Evolutionary conservation across 164 flowering plant genomes (phyloP), one percentile per base, ranked within the genome.

Genomic region (Vitis amurensis): DNA sequence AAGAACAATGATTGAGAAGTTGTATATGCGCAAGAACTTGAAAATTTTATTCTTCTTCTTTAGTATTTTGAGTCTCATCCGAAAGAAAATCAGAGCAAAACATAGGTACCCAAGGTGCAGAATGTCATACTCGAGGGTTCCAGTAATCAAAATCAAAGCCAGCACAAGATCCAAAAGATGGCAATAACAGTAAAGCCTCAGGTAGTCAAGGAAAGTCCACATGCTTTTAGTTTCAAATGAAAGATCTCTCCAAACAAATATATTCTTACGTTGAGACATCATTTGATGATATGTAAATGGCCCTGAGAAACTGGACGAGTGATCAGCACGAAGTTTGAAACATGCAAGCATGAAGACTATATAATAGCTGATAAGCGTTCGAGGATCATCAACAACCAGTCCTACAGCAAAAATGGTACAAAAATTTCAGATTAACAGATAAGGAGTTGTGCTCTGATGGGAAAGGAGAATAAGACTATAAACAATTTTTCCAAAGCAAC

Each of bases 41-140:
- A 93, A 96, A 69, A 92, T 84, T 69, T 78, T 80, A 76, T 96
- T 93, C 76, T 81, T 93, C 83, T 89, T 96, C 84, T 92, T 92
- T 29, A 96, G 77, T 71, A 96, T 96, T 64, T 86, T 83, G 58
- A 82, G 89, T 80, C 99, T 88, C 88, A 92, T 84, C 50, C 99
- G 90, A 75, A 90, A 91, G 79, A 92, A 96, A 47, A 91, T 85
- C 64, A 96, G 84, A 59, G 99, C 98, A 81, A 93, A 96, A 29
- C 89, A 91, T 68, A 96, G 98, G 82, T 93, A 96, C 11, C 99
- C 99, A 69, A 96, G 97, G 80, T 96, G 98, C 71, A 96, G 79
- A 70, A 93, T 84, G 78, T 96, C 99, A 80, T 96, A 96, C 74
- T 96, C 99, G 4, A 96, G 93, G 11, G 99, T 96, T 73, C 99